These are phyloP conservation scores for Cercospora janseana DNA, from an alignment of 2,329 filamentous ascomycete species.

Conservation along the genomic window DNA sequence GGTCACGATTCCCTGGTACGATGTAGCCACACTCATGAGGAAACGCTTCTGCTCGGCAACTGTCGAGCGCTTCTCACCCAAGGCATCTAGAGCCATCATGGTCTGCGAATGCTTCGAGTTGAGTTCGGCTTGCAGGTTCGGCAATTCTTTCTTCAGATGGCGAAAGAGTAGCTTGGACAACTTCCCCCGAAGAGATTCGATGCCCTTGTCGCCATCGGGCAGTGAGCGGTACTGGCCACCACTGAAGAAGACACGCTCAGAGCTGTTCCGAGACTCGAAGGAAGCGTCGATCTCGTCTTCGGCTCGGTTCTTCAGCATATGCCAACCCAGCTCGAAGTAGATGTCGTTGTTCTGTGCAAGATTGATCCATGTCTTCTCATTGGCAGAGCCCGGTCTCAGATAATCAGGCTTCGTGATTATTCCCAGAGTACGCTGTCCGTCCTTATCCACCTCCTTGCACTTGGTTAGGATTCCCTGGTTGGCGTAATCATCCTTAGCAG, in stretches of 20 bases:
- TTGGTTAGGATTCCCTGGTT: slow-evolving; percentile 58
- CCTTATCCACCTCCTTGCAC: slow-evolving; percentile 47
- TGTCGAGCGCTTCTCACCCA: slow-evolving; percentile 53
- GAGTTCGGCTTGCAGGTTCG: slow-evolving; percentile 38
- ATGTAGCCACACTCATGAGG: slow-evolving; percentile 48
- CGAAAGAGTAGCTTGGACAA: slow-evolving; percentile 52
- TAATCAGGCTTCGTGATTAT: slow-evolving; percentile 59
- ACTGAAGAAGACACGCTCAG: slow-evolving; percentile 41
- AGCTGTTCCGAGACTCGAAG: slow-evolving; percentile 43
- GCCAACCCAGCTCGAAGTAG: slow-evolving; percentile 51
- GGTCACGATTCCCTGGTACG: slow-evolving; percentile 47
- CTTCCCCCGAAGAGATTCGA: slow-evolving; percentile 48
- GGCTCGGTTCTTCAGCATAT: slow-evolving; percentile 51
- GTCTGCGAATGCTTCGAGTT: slow-evolving; percentile 32
- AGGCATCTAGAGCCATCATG: slow-evolving; percentile 40
- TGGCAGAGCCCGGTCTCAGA: slow-evolving; percentile 40
- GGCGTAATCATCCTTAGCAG: slow-evolving; percentile 49
- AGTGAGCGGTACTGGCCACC: slow-evolving; percentile 34
- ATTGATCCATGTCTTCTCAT: slow-evolving; percentile 44
- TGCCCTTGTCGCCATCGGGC: slow-evolving; percentile 43
- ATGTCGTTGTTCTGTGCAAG: slow-evolving; percentile 44
- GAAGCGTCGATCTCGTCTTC: slow-evolving; percentile 38
- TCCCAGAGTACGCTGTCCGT: slow-evolving; percentile 52
- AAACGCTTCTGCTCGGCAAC: slow-evolving; percentile 50
- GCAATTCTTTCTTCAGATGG: slow-evolving; percentile 41